Percentiles rank a stretch among this genome's conserved stretches.
These are phyloP conservation scores for Zasmidium citrigriseum DNA, from an alignment of 2,329 filamentous ascomycete genomes.

Conservation along the genomic window DNA sequence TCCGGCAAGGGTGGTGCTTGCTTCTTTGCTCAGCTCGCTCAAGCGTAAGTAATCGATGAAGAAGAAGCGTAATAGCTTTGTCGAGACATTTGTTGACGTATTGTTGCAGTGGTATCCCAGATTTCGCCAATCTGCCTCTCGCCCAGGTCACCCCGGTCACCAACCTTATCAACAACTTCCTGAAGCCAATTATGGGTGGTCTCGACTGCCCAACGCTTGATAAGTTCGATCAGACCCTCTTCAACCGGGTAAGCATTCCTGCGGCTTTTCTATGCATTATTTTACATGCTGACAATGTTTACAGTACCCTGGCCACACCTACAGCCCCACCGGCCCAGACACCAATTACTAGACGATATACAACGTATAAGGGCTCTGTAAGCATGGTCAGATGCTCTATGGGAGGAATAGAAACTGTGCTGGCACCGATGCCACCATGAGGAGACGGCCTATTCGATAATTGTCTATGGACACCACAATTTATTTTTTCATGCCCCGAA, in stretches of 20 bases:
- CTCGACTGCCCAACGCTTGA: conserved; percentile 10
- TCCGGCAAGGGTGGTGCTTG: conserved; percentile 10
- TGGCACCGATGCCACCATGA: background rate
- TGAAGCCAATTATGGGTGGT: conserved; percentile 10
- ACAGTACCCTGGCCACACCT: background rate
- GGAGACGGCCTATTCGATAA: background rate
- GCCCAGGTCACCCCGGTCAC: conserved; percentile 8
- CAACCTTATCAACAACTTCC: conserved; percentile 14
- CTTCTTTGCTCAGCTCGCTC: conserved; percentile 10
- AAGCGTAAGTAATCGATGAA: too few relatives aligned
- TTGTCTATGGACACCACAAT: background rate
- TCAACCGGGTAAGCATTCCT: conserved; percentile 2
- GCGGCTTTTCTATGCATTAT: too few relatives aligned
- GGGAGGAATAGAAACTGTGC: background rate
- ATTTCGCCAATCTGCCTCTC: conserved; percentile 14
- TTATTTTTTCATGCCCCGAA: too few relatives aligned
- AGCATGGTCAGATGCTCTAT: background rate
- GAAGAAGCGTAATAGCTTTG: too few relatives aligned
- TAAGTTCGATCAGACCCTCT: conserved; percentile 8
- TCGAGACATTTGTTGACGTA: too few relatives aligned
- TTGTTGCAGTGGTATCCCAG: conserved; percentile 31
- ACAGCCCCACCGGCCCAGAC: conserved; percentile 18
- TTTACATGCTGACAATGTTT: too few relatives aligned
- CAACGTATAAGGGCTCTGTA: background rate
- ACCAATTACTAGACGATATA: conserved; percentile 15